Conservation (phyloP, 2,329 filamentous ascomycete species). For the Didymella sp. region DNA sequence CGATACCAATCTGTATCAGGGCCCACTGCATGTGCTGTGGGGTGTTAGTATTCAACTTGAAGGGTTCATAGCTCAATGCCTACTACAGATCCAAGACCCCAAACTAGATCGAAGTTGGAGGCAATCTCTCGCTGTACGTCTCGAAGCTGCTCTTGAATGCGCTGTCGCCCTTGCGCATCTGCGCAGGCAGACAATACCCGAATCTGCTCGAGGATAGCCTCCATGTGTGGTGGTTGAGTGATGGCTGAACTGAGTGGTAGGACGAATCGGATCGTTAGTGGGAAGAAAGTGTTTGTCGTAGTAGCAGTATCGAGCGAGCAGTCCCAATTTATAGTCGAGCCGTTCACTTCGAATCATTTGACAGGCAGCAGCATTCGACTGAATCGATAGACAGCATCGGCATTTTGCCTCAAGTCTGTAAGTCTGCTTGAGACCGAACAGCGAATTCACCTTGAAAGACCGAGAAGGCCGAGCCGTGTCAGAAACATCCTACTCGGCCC, state of each 20-base stretch:
- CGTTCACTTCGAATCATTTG: not conserved
- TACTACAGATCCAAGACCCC: conserved; percentile 27
- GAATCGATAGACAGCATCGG: not conserved
- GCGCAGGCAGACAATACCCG: conserved; percentile 29
- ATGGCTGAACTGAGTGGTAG: not conserved
- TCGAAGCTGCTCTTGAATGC: conserved; percentile 35
- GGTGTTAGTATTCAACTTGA: not conserved
- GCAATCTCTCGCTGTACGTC: conserved; percentile 37
- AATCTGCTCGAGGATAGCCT: conserved; percentile 30
- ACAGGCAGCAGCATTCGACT: not conserved
- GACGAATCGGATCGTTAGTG: no score
- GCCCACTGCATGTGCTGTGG: conserved; percentile 29
- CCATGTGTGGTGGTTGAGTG: conserved; percentile 23
- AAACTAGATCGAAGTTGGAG: conserved; percentile 33
- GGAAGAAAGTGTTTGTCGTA: not conserved
- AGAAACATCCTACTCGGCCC: no score
- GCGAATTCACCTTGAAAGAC: conserved; percentile 2
- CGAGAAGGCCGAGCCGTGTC: not conserved
- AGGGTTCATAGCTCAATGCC: not conserved
- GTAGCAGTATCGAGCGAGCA: not conserved
- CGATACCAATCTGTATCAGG: conserved; percentile 31
- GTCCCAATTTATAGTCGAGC: not conserved
- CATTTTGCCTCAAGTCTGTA: not conserved
- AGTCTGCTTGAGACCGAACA: not conserved
- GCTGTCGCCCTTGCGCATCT: conserved; percentile 26